Conservation (phyloP, 306 rosid genomes). For the Casuarina glauca region DNA sequence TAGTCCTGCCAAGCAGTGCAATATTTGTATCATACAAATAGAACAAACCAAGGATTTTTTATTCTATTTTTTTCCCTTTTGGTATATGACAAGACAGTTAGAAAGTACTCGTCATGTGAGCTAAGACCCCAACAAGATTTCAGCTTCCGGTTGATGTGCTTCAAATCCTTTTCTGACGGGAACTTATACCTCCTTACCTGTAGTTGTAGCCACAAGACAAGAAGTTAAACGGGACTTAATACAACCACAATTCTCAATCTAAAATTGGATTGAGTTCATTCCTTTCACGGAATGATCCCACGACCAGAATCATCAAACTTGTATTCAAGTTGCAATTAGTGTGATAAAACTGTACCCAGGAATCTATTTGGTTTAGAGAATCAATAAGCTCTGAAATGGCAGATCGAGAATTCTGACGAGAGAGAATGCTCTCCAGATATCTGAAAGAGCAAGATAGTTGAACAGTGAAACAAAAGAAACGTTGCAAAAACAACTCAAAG, state of each 20-base stretch:
- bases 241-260: slow-evolving; percentile 2
- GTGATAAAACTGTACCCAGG: slow-evolving; percentile 56
- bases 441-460: slow-evolving; percentile 39
- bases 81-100: slow-evolving; percentile 26
- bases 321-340: neutral
- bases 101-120: slow-evolving; percentile 76
- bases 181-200: slow-evolving; percentile 62
- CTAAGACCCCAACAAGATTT: slow-evolving; percentile 90
- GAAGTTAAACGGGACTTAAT: slow-evolving; percentile 34
- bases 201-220: slow-evolving; percentile 23
- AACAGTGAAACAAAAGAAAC: slow-evolving; percentile 11
- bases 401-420: slow-evolving; percentile 55
- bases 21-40: slow-evolving; percentile 6
- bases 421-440: slow-evolving; percentile 53
- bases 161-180: slow-evolving; percentile 84
- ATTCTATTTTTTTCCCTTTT: neutral
- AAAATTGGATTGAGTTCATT: neutral
- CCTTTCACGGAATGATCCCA: neutral
- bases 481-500: neutral
- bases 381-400: slow-evolving; percentile 63
- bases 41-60: neutral
- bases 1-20: slow-evolving; percentile 50
- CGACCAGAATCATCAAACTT: neutral
- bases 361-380: slow-evolving; percentile 58
- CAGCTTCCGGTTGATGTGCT: slow-evolving; percentile 82